Evolutionary conservation across 495 filamentous ascomycete genomes (phyloP).

Genomic region (Extremus antarcticus): DNA sequence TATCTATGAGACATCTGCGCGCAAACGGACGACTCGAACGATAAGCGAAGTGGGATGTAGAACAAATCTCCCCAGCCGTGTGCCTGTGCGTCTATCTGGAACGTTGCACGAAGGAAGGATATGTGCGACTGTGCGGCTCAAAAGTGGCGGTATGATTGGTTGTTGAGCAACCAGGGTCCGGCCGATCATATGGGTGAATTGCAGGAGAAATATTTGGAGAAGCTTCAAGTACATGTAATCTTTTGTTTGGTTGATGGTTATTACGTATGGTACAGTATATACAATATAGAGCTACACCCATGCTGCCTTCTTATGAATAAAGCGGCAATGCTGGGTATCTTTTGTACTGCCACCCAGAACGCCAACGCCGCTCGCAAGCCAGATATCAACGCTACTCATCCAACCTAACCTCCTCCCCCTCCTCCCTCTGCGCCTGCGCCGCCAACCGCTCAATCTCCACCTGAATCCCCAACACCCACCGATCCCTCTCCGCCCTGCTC

Average conservation of each 20-base stretch:
- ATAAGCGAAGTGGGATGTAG: not conserved
- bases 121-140: not conserved
- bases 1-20: not conserved
- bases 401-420: not conserved
- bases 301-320: not conserved
- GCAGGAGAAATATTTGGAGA: no score
- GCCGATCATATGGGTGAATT: no score
- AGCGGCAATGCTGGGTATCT: not conserved
- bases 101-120: not conserved
- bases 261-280: no score
- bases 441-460: constrained; percentile 56
- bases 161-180: no score
- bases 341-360: not conserved
- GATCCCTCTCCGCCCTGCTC: constrained; percentile 61
- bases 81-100: not conserved
- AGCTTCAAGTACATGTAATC: no score
- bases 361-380: not conserved
- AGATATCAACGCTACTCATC: not conserved
- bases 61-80: not conserved
- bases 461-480: constrained; percentile 62
- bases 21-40: not conserved
- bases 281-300: no score
- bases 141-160: no score
- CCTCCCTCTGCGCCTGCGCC: no score
- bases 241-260: no score